Conservation (phyloP, 2,329 filamentous ascomycete species). For the Diplodia sapinea region DNA sequence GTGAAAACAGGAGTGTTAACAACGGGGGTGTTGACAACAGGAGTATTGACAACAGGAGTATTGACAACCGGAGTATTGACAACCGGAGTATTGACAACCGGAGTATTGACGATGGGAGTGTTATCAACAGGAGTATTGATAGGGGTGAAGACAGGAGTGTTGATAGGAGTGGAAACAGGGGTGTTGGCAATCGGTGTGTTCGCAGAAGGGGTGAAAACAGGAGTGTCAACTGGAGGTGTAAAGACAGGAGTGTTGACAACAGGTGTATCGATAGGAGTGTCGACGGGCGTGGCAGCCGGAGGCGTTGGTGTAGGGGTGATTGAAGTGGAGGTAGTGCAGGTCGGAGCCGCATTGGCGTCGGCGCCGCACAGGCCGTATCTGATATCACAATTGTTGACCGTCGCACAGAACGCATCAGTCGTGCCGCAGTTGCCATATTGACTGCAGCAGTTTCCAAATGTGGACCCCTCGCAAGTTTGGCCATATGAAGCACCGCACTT, state of each 20-base stretch:
- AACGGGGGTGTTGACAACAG: neutral
- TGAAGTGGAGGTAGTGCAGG: conserved; percentile 18
- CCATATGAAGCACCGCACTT: conserved; percentile 29
- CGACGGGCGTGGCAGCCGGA: neutral
- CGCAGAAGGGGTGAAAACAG: neutral
- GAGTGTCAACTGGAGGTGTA: neutral
- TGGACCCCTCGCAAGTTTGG: conserved; percentile 34
- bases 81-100: neutral
- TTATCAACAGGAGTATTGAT: neutral
- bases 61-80: neutral
- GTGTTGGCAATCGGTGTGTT: neutral
- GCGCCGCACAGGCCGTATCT: conserved; percentile 4
- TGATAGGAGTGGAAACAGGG: neutral
- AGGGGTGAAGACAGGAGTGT: neutral
- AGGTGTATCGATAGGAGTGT: neutral
- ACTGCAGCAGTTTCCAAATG: conserved; percentile 29
- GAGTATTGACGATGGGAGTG: neutral
- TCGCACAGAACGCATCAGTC: conserved; percentile 2
- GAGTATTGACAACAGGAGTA: neutral
- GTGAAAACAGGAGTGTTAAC: too few species aligned
- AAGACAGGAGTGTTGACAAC: neutral
- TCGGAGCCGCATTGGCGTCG: neutral
- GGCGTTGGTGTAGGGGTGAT: neutral
- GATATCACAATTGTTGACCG: conserved; percentile 14
- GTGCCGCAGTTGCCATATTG: conserved; percentile 34